phyloP scores from a whole-genome alignment of 116 monocot genomes.

The Cymodocea nodosa region DNA sequence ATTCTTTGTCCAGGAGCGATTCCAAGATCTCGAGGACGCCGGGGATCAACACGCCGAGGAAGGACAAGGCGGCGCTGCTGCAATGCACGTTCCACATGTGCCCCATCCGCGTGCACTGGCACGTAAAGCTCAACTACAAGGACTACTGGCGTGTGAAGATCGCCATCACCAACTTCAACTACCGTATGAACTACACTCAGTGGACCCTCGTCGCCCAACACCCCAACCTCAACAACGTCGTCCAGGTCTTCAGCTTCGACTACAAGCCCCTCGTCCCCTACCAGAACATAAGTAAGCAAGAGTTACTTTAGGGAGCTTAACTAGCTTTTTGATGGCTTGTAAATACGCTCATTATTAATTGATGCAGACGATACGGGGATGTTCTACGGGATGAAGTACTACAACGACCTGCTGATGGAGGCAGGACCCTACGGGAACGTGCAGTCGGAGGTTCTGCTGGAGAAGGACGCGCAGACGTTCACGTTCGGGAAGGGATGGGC shows the following conservation, averaged over 20 bases:
- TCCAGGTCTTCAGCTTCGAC: slow-evolving; percentile 21
- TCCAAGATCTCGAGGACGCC: slow-evolving; percentile 31
- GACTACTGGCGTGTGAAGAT: slow-evolving; percentile 30
- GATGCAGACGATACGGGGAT: slow-evolving; percentile 46
- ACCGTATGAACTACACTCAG: slow-evolving; percentile 15
- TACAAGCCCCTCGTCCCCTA: slow-evolving; percentile 13
- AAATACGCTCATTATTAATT: too few relatives aligned
- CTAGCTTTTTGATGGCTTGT: too few relatives aligned
- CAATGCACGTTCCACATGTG: slow-evolving; percentile 38
- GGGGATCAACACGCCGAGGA: slow-evolving; percentile 47
- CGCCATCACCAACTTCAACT: slow-evolving; percentile 25
- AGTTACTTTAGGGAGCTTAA: too few relatives aligned
- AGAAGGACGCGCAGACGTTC: slow-evolving; percentile 49
- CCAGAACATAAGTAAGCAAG: slow-evolving; percentile 10
- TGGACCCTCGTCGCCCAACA: slow-evolving; percentile 31
- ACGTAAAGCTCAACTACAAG: slow-evolving; percentile 31
- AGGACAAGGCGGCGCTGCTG: slow-evolving; percentile 29
- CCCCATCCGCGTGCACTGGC: slow-evolving; percentile 28
- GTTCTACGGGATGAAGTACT: slow-evolving; percentile 51
- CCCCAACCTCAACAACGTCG: slow-evolving; percentile 14
- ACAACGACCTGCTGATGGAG: slow-evolving; percentile 56
- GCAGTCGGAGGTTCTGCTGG: slow-evolving; percentile 74
- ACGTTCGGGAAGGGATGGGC: slow-evolving; percentile 66
- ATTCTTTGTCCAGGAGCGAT: slow-evolving; percentile 32
- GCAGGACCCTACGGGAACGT: slow-evolving; percentile 65